Percentiles rank a stretch among this genome's conserved stretches.
phyloP scores from a whole-genome alignment of 768 basidiomycete species.

The Kwoniella pini region DNA sequence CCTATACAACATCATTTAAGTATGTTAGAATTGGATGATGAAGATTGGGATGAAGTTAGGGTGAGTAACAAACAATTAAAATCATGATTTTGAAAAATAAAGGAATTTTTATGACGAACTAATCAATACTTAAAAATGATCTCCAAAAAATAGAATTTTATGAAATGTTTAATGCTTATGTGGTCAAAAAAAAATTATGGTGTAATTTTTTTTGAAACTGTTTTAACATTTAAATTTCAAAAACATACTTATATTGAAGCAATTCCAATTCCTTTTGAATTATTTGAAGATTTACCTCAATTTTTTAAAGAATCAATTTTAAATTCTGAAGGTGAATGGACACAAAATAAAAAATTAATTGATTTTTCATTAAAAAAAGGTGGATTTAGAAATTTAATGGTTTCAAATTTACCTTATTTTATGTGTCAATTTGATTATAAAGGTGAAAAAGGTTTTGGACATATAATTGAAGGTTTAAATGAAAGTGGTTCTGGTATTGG shows the following conservation, averaged over 20 bases:
- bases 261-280: conserved; percentile 84
- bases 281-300: conserved; percentile 81
- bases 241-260: conserved; percentile 92
- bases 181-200: conserved; percentile 89
- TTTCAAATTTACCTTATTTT: conserved; percentile 95
- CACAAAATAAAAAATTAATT: conserved; percentile 95
- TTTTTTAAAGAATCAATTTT: conserved; percentile 98
- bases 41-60: conserved; percentile 95
- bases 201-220: conserved; percentile 92
- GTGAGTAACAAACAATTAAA: no score
- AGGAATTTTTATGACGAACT: no score
- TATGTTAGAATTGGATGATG: conserved; percentile 91
- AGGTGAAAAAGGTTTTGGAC: conserved; percentile 95
- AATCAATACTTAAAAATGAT: no score
- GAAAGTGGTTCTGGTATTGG: conserved; percentile 53
- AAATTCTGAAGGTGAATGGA: conserved; percentile 93
- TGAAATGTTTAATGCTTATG: conserved; percentile 96
- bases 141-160: conserved; percentile 64
- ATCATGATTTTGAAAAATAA: no score
- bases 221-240: conserved; percentile 80
- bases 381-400: conserved; percentile 92
- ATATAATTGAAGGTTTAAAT: conserved; percentile 89
- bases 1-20: conserved; percentile 91
- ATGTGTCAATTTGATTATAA: conserved; percentile 99
- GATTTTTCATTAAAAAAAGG: conserved; percentile 87